These are phyloP conservation scores for Sinapis alba DNA, from an alignment of 441 rosid species.

Conservation along the genomic window DNA sequence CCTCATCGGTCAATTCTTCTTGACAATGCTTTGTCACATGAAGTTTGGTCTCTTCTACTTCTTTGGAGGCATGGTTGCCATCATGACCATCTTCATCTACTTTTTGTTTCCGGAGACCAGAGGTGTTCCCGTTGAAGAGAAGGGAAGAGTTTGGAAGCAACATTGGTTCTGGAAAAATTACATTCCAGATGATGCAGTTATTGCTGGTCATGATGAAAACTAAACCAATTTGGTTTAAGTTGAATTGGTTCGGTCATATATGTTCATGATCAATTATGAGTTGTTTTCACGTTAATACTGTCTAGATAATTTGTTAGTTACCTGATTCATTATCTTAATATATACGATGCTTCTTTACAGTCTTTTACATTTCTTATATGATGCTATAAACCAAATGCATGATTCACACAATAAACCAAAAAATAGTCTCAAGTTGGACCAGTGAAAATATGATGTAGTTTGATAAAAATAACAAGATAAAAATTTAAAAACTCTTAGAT, in stretches of 20 bases:
- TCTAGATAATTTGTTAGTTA: background rate
- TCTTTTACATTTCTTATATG: background rate
- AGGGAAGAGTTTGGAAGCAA: slow-evolving; percentile 42
- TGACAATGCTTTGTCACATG: slow-evolving; percentile 53
- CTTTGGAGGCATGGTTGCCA: slow-evolving; percentile 43
- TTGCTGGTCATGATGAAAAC: slow-evolving; percentile 23
- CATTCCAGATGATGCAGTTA: slow-evolving; percentile 41
- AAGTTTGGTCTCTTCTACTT: slow-evolving; percentile 53
- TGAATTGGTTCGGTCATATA: background rate
- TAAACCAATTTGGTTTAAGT: background rate
- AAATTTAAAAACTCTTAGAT: too few relatives aligned
- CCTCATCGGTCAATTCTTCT: slow-evolving; percentile 45
- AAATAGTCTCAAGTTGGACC: background rate
- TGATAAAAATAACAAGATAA: too few relatives aligned
- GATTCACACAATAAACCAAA: background rate
- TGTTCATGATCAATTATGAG: background rate
- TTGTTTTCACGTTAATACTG: background rate
- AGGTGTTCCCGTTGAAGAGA: slow-evolving; percentile 50
- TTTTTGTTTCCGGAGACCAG: slow-evolving; percentile 50
- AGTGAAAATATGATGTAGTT: background rate
- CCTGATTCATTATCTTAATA: background rate
- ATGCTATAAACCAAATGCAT: background rate
- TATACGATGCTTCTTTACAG: background rate
- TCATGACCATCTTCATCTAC: slow-evolving; percentile 46
- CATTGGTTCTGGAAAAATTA: slow-evolving; percentile 51